These are phyloP conservation scores for Kalaharituber pfeilii DNA, from an alignment of 2,329 filamentous ascomycete genomes.

Conservation along the genomic window DNA sequence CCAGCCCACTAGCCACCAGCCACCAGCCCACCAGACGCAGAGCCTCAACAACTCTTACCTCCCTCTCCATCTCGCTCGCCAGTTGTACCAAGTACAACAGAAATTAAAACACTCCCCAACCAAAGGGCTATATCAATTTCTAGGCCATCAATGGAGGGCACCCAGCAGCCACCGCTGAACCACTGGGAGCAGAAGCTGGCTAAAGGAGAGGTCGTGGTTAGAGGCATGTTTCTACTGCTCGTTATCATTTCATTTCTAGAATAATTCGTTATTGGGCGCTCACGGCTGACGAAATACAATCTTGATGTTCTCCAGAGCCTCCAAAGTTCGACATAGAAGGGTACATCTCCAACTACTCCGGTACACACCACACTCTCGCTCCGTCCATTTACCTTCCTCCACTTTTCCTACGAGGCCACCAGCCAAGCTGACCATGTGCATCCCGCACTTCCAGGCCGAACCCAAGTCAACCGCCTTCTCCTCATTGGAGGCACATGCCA, in stretches of 20 bases:
- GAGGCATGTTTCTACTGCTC: slow-evolving; percentile 27
- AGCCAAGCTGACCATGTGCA: neutral
- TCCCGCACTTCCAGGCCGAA: slow-evolving; percentile 42
- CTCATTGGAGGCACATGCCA: slow-evolving; percentile 66
- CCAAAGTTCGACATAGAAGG: slow-evolving; percentile 84
- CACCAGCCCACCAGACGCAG: no score
- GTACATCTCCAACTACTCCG: slow-evolving; percentile 77
- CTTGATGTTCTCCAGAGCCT: slow-evolving; percentile 37
- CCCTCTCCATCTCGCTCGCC: no score
- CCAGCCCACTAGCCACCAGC: no score
- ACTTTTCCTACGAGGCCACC: no score
- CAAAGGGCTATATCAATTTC: no score
- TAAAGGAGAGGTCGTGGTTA: slow-evolving; percentile 33
- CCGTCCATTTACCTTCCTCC: neutral
- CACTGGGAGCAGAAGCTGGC: neutral
- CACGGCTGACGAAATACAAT: no score
- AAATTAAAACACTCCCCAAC: no score
- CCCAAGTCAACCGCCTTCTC: slow-evolving; percentile 61
- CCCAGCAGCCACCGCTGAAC: neutral
- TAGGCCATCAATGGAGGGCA: neutral
- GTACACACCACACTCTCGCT: slow-evolving; percentile 31
- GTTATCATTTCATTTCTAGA: no score
- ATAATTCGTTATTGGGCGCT: no score
- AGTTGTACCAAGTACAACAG: no score
- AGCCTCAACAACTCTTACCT: no score